Conservation (phyloP, 176 grass and related monocot genomes). For the Panicum miliaceum region DNA sequence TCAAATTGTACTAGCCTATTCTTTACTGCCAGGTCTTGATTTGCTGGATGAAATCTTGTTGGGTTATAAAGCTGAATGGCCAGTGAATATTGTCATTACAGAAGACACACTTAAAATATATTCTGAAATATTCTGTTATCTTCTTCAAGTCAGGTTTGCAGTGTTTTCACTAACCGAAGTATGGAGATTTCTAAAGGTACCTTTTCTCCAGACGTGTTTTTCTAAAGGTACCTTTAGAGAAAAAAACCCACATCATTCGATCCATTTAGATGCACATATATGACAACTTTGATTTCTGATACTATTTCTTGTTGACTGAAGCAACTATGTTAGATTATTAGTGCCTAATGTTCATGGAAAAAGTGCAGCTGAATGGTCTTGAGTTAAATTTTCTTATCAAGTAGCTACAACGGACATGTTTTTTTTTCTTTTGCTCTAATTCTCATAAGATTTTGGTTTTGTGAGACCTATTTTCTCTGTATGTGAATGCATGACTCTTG, state of each 20-base stretch:
- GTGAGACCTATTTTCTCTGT: constrained; percentile 21
- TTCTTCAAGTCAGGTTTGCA: constrained; percentile 84
- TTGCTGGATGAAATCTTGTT: constrained; percentile 79
- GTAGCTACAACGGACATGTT: neutral
- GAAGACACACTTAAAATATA: constrained; percentile 80
- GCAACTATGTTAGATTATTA: constrained; percentile 7
- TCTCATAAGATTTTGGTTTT: constrained; percentile 24
- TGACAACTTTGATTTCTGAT: neutral
- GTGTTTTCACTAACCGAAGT: constrained; percentile 78
- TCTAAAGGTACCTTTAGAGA: too few species aligned
- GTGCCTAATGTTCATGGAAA: neutral
- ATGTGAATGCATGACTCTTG: constrained; percentile 30
- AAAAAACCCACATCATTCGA: constrained; percentile 28
- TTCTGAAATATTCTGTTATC: constrained; percentile 92
- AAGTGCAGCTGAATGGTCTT: neutral
- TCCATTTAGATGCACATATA: constrained; percentile 27
- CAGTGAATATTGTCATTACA: constrained; percentile 87
- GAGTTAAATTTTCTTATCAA: constrained; percentile 19
- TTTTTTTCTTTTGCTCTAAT: constrained; percentile 5
- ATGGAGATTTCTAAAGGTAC: constrained; percentile 83
- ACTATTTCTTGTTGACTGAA: constrained; percentile 18
- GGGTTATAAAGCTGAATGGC: constrained; percentile 97
- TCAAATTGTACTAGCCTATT: constrained; percentile 34
- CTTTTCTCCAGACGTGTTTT: constrained; percentile 32
- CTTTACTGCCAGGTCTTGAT: constrained; percentile 66